These are phyloP conservation scores for Phytophthora fragariae DNA, from an alignment of 352 stramenopile species.

Conservation along the genomic window DNA sequence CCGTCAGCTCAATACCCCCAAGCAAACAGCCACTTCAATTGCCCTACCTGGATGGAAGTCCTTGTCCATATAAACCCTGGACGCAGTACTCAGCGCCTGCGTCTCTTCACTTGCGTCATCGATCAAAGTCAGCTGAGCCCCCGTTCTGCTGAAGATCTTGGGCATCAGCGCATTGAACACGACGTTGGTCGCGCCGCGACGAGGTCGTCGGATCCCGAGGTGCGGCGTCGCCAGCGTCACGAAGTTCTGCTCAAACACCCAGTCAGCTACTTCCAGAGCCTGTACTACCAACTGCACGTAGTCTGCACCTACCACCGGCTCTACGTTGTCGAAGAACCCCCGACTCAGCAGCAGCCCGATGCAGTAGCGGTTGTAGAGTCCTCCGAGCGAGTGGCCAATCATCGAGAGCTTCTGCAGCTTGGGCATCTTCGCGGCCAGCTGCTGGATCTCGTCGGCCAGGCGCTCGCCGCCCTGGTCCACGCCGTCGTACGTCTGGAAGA, in stretches of 20 bases:
- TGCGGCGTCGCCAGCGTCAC: slow-evolving; percentile 83
- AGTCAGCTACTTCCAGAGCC: slow-evolving; percentile 6
- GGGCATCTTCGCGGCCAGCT: slow-evolving; percentile 63
- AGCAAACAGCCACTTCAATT: not conserved
- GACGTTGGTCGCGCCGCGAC: slow-evolving; percentile 65
- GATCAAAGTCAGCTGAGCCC: slow-evolving; percentile 65
- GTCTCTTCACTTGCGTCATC: slow-evolving; percentile 64
- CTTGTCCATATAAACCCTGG: slow-evolving; percentile 30
- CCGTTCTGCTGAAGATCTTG: slow-evolving; percentile 78
- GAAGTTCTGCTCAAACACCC: slow-evolving; percentile 66
- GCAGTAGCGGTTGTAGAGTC: slow-evolving; percentile 83
- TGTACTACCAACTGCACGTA: not conserved
- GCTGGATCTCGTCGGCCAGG: slow-evolving; percentile 74
- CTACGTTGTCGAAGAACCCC: slow-evolving; percentile 74
- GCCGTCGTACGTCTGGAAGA: slow-evolving; percentile 85
- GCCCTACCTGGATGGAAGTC: slow-evolving; percentile 38
- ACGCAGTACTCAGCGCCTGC: slow-evolving; percentile 44
- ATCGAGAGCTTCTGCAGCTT: slow-evolving; percentile 74
- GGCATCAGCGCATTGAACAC: slow-evolving; percentile 72
- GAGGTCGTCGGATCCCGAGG: slow-evolving; percentile 72
- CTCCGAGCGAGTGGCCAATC: slow-evolving; percentile 81
- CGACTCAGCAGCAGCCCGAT: slow-evolving; percentile 68
- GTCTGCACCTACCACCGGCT: slow-evolving; percentile 61
- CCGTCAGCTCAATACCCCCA: not conserved
- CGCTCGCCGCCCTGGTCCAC: slow-evolving; percentile 72